Evolutionary conservation across 495 filamentous ascomycete genomes (phyloP), one percentile per base, ranked within the genome.

Genomic region (Talaromyces nanjingensis): DNA sequence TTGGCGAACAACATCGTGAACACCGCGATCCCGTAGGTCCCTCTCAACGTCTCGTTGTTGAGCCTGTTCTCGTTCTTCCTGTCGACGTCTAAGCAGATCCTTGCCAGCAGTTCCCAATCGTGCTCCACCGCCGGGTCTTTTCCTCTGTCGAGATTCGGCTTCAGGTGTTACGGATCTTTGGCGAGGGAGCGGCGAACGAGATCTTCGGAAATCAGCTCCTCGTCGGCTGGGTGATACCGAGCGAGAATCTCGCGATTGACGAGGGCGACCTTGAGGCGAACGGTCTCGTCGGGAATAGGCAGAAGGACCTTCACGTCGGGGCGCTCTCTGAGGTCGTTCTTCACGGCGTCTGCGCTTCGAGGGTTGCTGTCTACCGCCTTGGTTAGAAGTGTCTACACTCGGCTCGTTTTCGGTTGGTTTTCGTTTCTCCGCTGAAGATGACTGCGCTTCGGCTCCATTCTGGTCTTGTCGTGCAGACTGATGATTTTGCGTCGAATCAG

Each of bases 1-100:
- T 57, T 93, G 88, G 11, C 86, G 83, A 16, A 97, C 96, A 1
- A 93, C 86, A 67, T 98, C 92, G 63, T 92, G 85, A 57, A 92
- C 88, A 7, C 87, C 87, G 7, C 76, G 69, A 65, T 80, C 71
- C 67, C 76, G 68, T 16, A 76, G 73, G 27, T 73, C 76, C 31
- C 78, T 77, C 62, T 80, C 74, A 11, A 81, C 81, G 55, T 84
- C 79, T 58, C 81, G 78, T 65, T 81, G 76, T 65, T 81, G 71
- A 58, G 84, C 81, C 12, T 83, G 84, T 60, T 93, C 85, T 45
- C 86, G 79, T 67, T 89, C 84, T 65, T 86, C 76, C 54, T 87
- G 84, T 66, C 85, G 82, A 65, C 88, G 85, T 11, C 86, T 83
- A 59, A 91, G 81, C 22, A 85, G 83, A 59, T 90, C 88, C 16